phyloP scores from a whole-genome alignment of 2,329 filamentous ascomycete genomes.

The Ceratocystis alfenasii region DNA sequence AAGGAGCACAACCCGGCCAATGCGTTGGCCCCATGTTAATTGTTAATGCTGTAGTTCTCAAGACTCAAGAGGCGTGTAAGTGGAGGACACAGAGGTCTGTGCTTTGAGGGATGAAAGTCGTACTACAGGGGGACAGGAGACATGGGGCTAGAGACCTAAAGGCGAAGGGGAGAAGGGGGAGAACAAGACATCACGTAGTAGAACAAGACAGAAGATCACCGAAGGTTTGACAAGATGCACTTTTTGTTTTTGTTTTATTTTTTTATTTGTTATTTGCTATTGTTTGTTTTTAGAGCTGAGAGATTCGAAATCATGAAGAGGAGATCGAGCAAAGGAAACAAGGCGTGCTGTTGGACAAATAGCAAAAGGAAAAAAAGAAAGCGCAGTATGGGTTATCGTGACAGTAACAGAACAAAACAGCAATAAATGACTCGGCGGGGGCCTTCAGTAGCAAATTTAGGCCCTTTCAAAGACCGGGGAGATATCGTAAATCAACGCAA shows the following conservation, averaged over 20 bases:
- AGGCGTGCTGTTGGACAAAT: not conserved
- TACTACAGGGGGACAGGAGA: not conserved
- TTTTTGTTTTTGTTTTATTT: no score
- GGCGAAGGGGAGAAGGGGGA: not conserved
- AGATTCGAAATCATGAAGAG: not conserved
- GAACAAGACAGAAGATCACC: slow-evolving; percentile 6
- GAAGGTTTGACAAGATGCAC: not conserved
- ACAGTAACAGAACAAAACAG: not conserved
- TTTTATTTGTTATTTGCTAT: not conserved
- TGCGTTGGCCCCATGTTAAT: not conserved
- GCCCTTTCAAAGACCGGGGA: not conserved
- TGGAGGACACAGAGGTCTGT: slow-evolving; percentile 1
- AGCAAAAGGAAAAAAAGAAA: not conserved
- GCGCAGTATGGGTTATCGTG: not conserved
- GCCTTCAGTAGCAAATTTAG: not conserved
- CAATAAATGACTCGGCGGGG: not conserved
- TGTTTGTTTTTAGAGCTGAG: not conserved
- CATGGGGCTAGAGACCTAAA: not conserved
- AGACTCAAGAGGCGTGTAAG: not conserved
- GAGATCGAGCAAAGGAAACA: not conserved
- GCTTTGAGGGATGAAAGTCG: not conserved
- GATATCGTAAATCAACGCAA: slow-evolving; percentile 1
- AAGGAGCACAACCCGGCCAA: not conserved
- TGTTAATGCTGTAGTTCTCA: not conserved
- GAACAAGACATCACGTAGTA: not conserved